These are phyloP conservation scores for Aspergillus sclerotioniger DNA, from an alignment of 495 filamentous ascomycete species.

Conservation along the genomic window DNA sequence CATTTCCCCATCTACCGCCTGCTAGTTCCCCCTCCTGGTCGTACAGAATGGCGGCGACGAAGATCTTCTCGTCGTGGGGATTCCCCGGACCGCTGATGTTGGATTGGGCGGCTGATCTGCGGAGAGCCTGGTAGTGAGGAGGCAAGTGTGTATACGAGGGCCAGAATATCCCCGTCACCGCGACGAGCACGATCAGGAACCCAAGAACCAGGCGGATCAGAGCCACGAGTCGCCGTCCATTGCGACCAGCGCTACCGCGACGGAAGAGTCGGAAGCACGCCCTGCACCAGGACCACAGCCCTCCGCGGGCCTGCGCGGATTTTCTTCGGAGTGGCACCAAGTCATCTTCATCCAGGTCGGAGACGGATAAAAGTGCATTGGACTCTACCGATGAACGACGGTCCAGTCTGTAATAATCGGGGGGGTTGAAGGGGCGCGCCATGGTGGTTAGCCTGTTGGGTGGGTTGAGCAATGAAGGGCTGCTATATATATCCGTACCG, in stretches of 20 bases:
- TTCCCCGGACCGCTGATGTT: constrained; percentile 4
- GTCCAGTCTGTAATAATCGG: not conserved
- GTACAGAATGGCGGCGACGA: constrained; percentile 9
- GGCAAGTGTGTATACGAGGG: constrained; percentile 10
- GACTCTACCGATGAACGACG: not conserved
- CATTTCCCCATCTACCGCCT: constrained; percentile 2
- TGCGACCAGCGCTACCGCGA: not conserved
- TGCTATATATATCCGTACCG: too few relatives aligned
- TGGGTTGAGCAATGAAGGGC: not conserved
- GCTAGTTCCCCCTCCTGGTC: constrained; percentile 4
- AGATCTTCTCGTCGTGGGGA: constrained; percentile 10
- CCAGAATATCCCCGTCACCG: not conserved
- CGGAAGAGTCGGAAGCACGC: not conserved
- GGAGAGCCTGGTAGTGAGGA: constrained; percentile 3
- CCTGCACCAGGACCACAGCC: not conserved
- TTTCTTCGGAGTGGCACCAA: not conserved
- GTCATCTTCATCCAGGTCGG: not conserved
- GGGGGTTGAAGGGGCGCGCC: not conserved
- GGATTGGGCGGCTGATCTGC: not conserved
- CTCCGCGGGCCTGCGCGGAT: not conserved
- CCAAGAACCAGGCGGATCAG: not conserved
- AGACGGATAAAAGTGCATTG: not conserved
- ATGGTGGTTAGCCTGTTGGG: not conserved
- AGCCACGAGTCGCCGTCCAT: not conserved
- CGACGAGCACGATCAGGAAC: not conserved